Evolutionary conservation across 1,139 yeast species (phyloP).

Genomic region (Meyerozyma carpophila): DNA sequence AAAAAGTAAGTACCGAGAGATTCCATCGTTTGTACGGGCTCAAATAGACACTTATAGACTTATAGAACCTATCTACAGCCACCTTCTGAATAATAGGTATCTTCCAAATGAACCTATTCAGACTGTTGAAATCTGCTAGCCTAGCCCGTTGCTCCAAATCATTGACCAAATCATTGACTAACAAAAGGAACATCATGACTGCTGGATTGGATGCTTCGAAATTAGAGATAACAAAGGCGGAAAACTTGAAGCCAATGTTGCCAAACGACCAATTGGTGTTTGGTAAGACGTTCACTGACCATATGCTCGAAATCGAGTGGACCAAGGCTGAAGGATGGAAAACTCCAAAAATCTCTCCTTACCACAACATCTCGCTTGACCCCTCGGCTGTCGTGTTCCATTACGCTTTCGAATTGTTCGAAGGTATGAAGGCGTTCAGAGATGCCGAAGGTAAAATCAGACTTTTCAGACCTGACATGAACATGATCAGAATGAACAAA

Average conservation of each 20-base stretch:
- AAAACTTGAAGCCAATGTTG: slow-evolving; percentile 56
- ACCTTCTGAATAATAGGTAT: not conserved
- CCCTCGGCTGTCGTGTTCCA: slow-evolving; percentile 90
- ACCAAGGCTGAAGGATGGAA: slow-evolving; percentile 75
- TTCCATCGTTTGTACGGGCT: not conserved
- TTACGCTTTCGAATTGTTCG: slow-evolving; percentile 91
- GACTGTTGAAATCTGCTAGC: not conserved
- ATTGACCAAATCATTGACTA: not conserved
- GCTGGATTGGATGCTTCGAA: slow-evolving; percentile 66
- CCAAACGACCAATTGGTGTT: slow-evolving; percentile 76
- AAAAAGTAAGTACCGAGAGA: not conserved
- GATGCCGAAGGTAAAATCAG: slow-evolving; percentile 65
- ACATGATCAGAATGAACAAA: slow-evolving; percentile 86
- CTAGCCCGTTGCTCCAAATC: not conserved
- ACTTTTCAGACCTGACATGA: slow-evolving; percentile 84
- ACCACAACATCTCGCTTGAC: slow-evolving; percentile 67
- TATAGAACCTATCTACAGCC: not conserved
- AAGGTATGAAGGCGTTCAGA: slow-evolving; percentile 93
- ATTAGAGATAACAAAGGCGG: slow-evolving; percentile 51
- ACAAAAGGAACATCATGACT: slow-evolving; percentile 7
- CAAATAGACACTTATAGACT: not conserved
- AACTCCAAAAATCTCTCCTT: slow-evolving; percentile 79
- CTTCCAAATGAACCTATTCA: not conserved
- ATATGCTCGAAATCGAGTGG: slow-evolving; percentile 89
- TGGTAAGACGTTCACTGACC: slow-evolving; percentile 85